phyloP scores from a whole-genome alignment of 495 filamentous ascomycete genomes.

The Penicillium ochrochloron region DNA sequence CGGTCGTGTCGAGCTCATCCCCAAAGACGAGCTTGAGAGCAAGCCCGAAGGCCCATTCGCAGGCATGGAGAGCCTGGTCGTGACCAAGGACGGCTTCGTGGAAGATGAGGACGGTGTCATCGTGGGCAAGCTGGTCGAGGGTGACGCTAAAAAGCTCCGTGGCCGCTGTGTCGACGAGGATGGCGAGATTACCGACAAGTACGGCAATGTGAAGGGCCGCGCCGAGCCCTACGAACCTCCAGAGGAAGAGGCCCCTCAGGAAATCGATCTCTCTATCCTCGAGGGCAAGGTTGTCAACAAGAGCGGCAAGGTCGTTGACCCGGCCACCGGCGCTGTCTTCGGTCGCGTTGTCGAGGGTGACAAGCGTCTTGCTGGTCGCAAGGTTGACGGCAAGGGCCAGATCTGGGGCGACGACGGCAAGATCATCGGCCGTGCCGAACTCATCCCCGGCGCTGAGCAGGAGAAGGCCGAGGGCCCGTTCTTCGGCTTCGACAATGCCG shows the following conservation, averaged over 20 bases:
- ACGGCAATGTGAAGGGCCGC: slow-evolving; percentile 77
- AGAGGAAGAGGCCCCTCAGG: slow-evolving; percentile 51
- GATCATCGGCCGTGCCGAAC: slow-evolving; percentile 75
- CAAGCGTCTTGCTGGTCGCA: slow-evolving; percentile 72
- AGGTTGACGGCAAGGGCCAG: slow-evolving; percentile 80
- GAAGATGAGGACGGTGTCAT: slow-evolving; percentile 68
- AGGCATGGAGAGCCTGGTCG: slow-evolving; percentile 69
- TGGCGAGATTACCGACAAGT: slow-evolving; percentile 80
- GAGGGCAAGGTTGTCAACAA: slow-evolving; percentile 89
- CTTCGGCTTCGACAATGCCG: slow-evolving; percentile 71
- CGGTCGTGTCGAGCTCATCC: slow-evolving; percentile 74
- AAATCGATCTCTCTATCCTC: slow-evolving; percentile 67
- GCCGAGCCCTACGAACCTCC: slow-evolving; percentile 70
- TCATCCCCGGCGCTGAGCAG: slow-evolving; percentile 74
- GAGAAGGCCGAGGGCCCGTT: slow-evolving; percentile 78
- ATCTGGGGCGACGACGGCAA: slow-evolving; percentile 82
- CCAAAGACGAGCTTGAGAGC: slow-evolving; percentile 71
- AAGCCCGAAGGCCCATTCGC: slow-evolving; percentile 75
- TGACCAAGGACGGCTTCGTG: slow-evolving; percentile 72
- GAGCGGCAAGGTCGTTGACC: slow-evolving; percentile 79
- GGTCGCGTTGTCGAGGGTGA: slow-evolving; percentile 79
- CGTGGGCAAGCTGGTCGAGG: slow-evolving; percentile 76
- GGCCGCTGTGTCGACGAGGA: slow-evolving; percentile 82
- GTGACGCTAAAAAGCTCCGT: slow-evolving; percentile 72
- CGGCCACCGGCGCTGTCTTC: slow-evolving; percentile 66